Conservation (phyloP, 805 yeast species). For the Candida ipomoeae region DNA sequence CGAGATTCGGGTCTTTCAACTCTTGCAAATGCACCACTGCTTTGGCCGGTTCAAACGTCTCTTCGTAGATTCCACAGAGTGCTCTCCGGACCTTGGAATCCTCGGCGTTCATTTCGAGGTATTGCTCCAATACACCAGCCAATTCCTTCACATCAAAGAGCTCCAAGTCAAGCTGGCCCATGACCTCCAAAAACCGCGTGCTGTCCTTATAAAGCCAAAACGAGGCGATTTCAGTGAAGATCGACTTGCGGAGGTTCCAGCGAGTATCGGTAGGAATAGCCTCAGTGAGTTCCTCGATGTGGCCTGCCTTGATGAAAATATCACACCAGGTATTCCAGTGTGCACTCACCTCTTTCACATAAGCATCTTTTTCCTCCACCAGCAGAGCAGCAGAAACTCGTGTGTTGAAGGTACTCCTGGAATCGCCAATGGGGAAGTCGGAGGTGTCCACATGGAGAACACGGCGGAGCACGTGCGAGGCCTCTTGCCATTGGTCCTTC, state of each 20-base stretch:
- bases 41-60: conserved; percentile 51
- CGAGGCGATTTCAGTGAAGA: conserved; percentile 43
- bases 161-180: conserved; percentile 55
- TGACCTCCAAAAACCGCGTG: conserved; percentile 36
- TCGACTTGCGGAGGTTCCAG: conserved; percentile 27
- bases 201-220: conserved; percentile 36
- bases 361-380: conserved; percentile 17
- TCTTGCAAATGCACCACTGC: conserved; percentile 64
- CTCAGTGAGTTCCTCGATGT: conserved; percentile 44
- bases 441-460: conserved; percentile 18
- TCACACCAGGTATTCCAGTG: conserved; percentile 67
- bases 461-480: conserved; percentile 45
- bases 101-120: conserved; percentile 27
- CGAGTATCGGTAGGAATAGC: conserved; percentile 50
- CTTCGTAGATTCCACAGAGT: conserved; percentile 52
- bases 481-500: conserved; percentile 50
- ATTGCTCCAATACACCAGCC: conserved; percentile 44
- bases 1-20: conserved; percentile 49
- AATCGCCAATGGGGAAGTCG: conserved; percentile 27
- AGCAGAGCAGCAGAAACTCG: conserved; percentile 11
- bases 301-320: conserved; percentile 46
- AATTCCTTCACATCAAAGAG: conserved; percentile 47
- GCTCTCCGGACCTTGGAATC: conserved; percentile 33
- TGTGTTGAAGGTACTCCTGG: conserved; percentile 27
- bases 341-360: conserved; percentile 21